A percentile compares a stretch with the other conserved stretches of the same genome.
Conservation (phyloP, 208 protist genomes). For the Angomonas deanei region DNA sequence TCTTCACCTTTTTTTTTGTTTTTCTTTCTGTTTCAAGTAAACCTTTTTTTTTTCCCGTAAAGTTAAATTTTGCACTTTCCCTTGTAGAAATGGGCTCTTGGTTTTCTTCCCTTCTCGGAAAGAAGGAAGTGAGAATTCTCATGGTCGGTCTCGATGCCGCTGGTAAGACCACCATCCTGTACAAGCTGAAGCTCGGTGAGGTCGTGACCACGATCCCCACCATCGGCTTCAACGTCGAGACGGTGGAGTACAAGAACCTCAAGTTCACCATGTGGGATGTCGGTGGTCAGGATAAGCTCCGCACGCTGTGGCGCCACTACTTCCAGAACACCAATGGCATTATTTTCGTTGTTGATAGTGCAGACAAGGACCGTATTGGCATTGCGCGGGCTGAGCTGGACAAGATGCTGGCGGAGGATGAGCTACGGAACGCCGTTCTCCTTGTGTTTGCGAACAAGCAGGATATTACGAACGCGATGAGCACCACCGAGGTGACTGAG, state of each 20-base stretch:
- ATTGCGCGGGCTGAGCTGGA: constrained; percentile 92
- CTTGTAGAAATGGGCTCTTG: constrained; percentile 36
- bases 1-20: background rate
- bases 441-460: constrained; percentile 99
- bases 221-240: constrained; percentile 97
- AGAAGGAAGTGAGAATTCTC: constrained; percentile 96
- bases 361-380: constrained; percentile 91
- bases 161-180: constrained; percentile 97
- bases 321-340: constrained; percentile 96
- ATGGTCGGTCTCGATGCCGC: constrained; percentile 98
- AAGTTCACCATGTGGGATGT: constrained; percentile 97
- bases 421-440: constrained; percentile 94
- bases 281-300: constrained; percentile 96
- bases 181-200: constrained; percentile 97
- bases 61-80: background rate
- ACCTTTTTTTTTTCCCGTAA: background rate
- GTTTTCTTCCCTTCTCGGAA: constrained; percentile 86
- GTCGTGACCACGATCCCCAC: constrained; percentile 96
- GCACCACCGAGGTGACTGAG: constrained; percentile 94
- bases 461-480: constrained; percentile 98
- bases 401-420: constrained; percentile 96
- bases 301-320: constrained; percentile 96
- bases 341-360: constrained; percentile 97
- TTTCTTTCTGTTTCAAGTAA: constrained; percentile 1
- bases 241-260: constrained; percentile 96